A percentile compares a stretch with the other conserved stretches of the same genome.
phyloP scores from a whole-genome alignment of 2,329 filamentous ascomycete species.

The Westerdykella aurantiaca region DNA sequence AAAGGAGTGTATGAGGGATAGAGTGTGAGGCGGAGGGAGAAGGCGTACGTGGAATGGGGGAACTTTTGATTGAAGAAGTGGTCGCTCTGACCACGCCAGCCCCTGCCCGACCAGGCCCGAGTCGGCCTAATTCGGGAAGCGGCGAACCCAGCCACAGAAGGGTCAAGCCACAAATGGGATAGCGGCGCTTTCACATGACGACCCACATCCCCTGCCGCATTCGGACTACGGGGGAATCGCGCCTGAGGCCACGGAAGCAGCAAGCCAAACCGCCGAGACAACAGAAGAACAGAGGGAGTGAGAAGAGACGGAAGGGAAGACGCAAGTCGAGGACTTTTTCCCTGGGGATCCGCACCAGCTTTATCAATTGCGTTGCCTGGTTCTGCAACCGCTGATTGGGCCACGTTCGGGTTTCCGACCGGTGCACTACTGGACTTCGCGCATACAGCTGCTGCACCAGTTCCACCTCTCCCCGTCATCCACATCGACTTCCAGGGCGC shows the following conservation, averaged over 20 bases:
- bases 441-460: slow-evolving; percentile 25
- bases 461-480: slow-evolving; percentile 19
- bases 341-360: background rate
- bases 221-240: too few relatives aligned
- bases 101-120: background rate
- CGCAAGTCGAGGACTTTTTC: too few relatives aligned
- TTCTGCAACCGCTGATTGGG: slow-evolving; percentile 11
- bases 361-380: background rate
- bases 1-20: background rate
- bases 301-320: background rate
- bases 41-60: background rate
- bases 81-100: background rate
- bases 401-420: slow-evolving; percentile 21
- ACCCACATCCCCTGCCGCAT: background rate
- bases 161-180: background rate
- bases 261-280: background rate
- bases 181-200: background rate
- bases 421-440: slow-evolving; percentile 21
- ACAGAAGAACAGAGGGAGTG: background rate
- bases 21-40: background rate
- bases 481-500: slow-evolving; percentile 5
- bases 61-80: background rate
- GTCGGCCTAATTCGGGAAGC: background rate
- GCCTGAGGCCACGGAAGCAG: background rate
- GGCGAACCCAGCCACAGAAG: background rate